Conservation (phyloP, 2,329 filamentous ascomycete genomes). For the Clarireedia paspali region DNA sequence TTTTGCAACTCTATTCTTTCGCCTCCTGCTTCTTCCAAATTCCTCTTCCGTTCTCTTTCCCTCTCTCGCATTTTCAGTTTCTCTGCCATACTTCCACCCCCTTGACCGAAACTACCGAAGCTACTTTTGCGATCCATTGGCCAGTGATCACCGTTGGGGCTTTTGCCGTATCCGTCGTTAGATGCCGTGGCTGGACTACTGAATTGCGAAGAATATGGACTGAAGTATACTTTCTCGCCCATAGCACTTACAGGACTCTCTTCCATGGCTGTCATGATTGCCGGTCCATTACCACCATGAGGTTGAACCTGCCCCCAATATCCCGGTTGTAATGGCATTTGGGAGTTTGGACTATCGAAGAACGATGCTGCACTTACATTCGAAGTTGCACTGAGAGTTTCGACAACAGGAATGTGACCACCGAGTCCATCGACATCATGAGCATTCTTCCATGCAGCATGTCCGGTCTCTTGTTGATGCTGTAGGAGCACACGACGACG, state of each 20-base stretch:
- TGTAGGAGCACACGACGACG: conserved; percentile 44
- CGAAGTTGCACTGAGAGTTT: conserved; percentile 14
- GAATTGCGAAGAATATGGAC: conserved; percentile 52
- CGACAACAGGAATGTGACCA: conserved; percentile 5
- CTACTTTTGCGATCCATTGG: conserved; percentile 17
- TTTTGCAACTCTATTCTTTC: conserved; percentile 24
- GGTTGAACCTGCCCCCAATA: conserved; percentile 34
- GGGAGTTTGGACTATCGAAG: conserved; percentile 45
- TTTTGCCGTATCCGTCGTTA: conserved; percentile 7
- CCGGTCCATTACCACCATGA: conserved; percentile 30
- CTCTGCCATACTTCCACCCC: conserved; percentile 4
- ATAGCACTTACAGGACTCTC: conserved; percentile 31
- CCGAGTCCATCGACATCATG: conserved; percentile 8
- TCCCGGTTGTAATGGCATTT: conserved; percentile 39
- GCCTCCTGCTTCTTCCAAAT: conserved; percentile 11
- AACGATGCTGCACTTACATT: conserved; percentile 28
- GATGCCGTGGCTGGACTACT: conserved; percentile 42
- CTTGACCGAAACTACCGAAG: neutral
- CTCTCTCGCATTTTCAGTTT: conserved; percentile 4
- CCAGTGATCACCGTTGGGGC: conserved; percentile 15
- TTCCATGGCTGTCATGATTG: conserved; percentile 3
- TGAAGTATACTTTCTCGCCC: conserved; percentile 40
- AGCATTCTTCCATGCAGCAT: conserved; percentile 18
- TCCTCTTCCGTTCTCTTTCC: conserved; percentile 9
- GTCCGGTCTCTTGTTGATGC: conserved; percentile 22